These are phyloP conservation scores for Gonium pectorale DNA, from an alignment of 139 green algal species.

Conservation along the genomic window DNA sequence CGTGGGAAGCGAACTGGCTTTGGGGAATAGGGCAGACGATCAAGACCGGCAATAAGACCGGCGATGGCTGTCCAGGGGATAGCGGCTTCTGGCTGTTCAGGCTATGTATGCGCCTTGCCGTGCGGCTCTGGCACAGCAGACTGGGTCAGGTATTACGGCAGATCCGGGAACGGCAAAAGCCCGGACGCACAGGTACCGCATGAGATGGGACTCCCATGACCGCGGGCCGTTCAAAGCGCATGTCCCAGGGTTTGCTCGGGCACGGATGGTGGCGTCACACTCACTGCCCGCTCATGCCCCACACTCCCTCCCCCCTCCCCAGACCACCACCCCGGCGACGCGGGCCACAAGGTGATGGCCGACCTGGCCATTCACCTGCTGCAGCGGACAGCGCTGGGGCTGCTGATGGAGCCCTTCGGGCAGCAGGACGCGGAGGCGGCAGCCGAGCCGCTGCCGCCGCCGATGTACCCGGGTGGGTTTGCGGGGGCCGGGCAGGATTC, in stretches of 20 bases:
- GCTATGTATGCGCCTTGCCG: too few relatives aligned
- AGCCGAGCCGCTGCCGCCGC: slow-evolving; percentile 6
- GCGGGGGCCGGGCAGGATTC: background rate
- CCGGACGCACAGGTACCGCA: too few relatives aligned
- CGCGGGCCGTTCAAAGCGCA: background rate
- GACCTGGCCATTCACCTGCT: slow-evolving; percentile 31
- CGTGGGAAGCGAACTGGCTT: background rate
- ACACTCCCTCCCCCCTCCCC: background rate
- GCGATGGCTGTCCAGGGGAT: too few relatives aligned
- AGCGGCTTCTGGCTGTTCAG: too few relatives aligned
- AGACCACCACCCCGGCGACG: slow-evolving; percentile 39
- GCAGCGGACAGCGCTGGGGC: slow-evolving; percentile 6
- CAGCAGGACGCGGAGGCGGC: background rate
- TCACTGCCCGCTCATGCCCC: too few relatives aligned
- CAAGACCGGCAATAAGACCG: too few relatives aligned
- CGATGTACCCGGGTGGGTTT: slow-evolving; percentile 27
- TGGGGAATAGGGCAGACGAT: too few relatives aligned
- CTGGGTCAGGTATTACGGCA: too few relatives aligned
- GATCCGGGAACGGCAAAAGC: too few relatives aligned
- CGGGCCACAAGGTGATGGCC: slow-evolving; percentile 31
- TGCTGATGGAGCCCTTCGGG: slow-evolving; percentile 21
- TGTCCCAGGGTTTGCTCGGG: background rate
- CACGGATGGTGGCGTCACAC: background rate
- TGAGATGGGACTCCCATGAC: too few relatives aligned
- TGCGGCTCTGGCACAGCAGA: too few relatives aligned